Conservation (phyloP, 176 grass and related monocot genomes). For the Dendrocalamus sinicus region DNA sequence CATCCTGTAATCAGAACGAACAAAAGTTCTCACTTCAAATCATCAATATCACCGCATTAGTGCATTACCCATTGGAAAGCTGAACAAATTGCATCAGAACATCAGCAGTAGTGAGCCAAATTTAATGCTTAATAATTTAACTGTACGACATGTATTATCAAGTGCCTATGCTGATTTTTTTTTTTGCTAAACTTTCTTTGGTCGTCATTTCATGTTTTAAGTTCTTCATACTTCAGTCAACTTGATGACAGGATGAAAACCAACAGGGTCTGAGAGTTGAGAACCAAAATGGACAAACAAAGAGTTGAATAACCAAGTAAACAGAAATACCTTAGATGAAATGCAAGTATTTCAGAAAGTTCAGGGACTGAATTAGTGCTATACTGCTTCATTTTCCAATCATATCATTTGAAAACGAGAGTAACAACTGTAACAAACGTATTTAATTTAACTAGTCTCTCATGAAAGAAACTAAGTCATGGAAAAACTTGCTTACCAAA, state of each 20-base stretch:
- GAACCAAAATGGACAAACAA: neutral
- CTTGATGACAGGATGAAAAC: neutral
- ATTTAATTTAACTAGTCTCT: conserved; percentile 6
- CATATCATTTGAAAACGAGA: neutral
- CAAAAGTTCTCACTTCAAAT: conserved; percentile 55
- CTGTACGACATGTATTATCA: neutral
- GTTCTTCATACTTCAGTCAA: neutral
- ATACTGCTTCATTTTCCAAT: conserved; percentile 6
- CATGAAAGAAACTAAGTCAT: neutral
- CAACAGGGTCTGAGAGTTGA: neutral
- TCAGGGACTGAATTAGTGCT: neutral
- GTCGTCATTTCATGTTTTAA: neutral
- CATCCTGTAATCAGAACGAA: conserved; percentile 68
- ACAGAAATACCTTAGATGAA: neutral
- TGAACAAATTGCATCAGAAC: conserved; percentile 19
- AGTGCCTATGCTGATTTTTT: neutral
- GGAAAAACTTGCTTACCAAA: conserved; percentile 54
- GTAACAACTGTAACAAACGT: neutral
- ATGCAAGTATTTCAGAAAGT: neutral
- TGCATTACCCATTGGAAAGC: neutral
- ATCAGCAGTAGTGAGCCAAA: neutral
- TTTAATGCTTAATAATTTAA: neutral
- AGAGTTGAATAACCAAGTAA: neutral
- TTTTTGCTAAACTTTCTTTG: neutral
- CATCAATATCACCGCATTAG: conserved; percentile 35